phyloP scores from a whole-genome alignment of 2,329 filamentous ascomycete species.

The Metarhizium anisopliae region DNA sequence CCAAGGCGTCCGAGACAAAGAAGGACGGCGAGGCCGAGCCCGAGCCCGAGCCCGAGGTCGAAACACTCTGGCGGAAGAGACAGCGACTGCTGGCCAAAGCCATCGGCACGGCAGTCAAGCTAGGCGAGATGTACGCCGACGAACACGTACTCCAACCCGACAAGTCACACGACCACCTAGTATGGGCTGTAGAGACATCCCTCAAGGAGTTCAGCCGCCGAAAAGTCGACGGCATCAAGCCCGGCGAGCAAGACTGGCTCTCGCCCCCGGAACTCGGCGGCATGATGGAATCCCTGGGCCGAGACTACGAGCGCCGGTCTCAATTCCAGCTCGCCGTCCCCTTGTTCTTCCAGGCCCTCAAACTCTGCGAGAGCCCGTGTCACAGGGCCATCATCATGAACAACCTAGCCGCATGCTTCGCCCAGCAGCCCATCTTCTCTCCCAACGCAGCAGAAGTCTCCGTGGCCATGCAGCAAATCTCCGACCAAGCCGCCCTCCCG shows the following conservation, averaged over 20 bases:
- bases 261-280: constrained; percentile 63
- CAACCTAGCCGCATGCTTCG: constrained; percentile 66
- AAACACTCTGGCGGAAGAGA: constrained; percentile 48
- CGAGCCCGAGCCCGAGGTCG: constrained; percentile 13
- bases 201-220: constrained; percentile 66
- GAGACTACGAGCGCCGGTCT: constrained; percentile 64
- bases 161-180: constrained; percentile 61
- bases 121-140: constrained; percentile 74
- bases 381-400: constrained; percentile 82
- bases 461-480: constrained; percentile 17
- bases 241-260: constrained; percentile 65
- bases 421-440: constrained; percentile 49
- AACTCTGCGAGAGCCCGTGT: constrained; percentile 57
- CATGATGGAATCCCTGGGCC: constrained; percentile 64
- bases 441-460: constrained; percentile 18
- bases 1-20: constrained; percentile 10
- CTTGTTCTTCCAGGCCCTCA: constrained; percentile 76
- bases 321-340: constrained; percentile 77
- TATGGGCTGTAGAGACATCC: constrained; percentile 74
- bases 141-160: constrained; percentile 67
- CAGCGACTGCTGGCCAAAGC: constrained; percentile 64
- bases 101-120: constrained; percentile 70
- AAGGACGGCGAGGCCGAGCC: neutral
- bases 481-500: constrained; percentile 20
- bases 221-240: constrained; percentile 56